phyloP scores from a whole-genome alignment of 78 protist species.

The Tieghemostelium lacteum region DNA sequence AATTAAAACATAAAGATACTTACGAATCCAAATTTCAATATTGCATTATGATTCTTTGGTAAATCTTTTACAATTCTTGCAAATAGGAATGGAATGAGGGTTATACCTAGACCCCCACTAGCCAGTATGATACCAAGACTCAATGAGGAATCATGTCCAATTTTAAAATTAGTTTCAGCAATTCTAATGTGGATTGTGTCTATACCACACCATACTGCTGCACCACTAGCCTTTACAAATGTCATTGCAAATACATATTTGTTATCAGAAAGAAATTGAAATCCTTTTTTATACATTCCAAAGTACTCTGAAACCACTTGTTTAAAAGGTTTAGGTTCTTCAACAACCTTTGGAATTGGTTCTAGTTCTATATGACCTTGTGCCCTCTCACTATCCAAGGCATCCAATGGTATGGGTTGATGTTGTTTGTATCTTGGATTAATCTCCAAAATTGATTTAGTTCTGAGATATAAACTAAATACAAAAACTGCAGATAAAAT shows the following conservation, averaged over 20 bases:
- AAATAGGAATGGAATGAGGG: conserved; percentile 40
- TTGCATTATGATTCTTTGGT: conserved; percentile 20
- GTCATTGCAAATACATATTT: conserved; percentile 22
- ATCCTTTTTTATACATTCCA: conserved; percentile 21
- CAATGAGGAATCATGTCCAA: not conserved
- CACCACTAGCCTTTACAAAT: conserved; percentile 38
- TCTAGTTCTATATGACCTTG: not conserved
- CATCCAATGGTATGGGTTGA: not conserved
- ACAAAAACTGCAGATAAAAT: conserved; percentile 14
- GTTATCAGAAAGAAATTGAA: not conserved
- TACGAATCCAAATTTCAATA: conserved; percentile 48
- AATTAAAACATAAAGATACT: not conserved
- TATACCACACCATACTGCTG: conserved; percentile 21
- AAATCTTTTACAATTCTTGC: conserved; percentile 45
- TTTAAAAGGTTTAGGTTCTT: not conserved
- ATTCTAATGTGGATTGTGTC: conserved; percentile 31
- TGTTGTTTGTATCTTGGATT: not conserved
- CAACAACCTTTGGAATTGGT: not conserved
- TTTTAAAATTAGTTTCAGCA: not conserved
- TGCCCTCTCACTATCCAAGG: not conserved
- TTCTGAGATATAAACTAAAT: conserved; percentile 1
- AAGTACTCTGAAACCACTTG: conserved; percentile 13
- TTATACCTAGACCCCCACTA: conserved; percentile 54
- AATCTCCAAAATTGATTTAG: not conserved
- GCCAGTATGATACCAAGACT: conserved; percentile 39